Percentiles rank a stretch among this genome's conserved stretches.
phyloP scores from a whole-genome alignment of 2,329 filamentous ascomycete genomes.

The Diaporthe capsici region DNA sequence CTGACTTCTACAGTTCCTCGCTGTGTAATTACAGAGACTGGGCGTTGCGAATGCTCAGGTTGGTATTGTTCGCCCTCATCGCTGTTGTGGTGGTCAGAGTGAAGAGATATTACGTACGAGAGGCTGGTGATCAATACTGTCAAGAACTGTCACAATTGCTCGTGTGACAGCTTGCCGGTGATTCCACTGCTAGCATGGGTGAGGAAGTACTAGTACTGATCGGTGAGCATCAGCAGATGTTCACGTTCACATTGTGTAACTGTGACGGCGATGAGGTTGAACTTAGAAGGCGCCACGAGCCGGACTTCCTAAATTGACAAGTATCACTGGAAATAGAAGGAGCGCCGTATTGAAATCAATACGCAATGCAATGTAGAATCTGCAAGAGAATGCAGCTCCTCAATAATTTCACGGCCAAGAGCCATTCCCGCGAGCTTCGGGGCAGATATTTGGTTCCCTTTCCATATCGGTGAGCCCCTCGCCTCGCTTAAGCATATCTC shows the following conservation, averaged over 20 bases:
- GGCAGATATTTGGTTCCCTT: background rate
- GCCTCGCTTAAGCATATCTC: background rate
- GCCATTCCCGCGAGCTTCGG: background rate
- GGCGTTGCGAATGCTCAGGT: background rate
- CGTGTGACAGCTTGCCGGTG: background rate
- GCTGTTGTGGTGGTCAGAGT: slow-evolving; percentile 5
- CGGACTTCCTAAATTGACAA: background rate
- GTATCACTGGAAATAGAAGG: background rate
- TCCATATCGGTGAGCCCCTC: background rate
- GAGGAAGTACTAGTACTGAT: background rate
- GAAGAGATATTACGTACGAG: background rate
- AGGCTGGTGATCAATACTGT: background rate
- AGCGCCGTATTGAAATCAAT: background rate
- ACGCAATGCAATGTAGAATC: background rate
- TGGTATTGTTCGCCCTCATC: no score
- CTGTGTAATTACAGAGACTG: background rate
- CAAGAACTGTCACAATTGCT: background rate
- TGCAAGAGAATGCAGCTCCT: background rate
- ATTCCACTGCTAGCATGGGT: background rate
- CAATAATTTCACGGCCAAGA: slow-evolving; percentile 9
- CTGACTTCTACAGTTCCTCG: background rate
- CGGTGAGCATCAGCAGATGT: slow-evolving; percentile 2
- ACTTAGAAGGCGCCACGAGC: background rate
- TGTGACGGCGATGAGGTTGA: no score
- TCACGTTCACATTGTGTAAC: background rate